Evolutionary conservation across 495 filamentous ascomycete genomes (phyloP), one percentile per base, ranked within the genome.

Genomic region (Mytilinidion resinicola): DNA sequence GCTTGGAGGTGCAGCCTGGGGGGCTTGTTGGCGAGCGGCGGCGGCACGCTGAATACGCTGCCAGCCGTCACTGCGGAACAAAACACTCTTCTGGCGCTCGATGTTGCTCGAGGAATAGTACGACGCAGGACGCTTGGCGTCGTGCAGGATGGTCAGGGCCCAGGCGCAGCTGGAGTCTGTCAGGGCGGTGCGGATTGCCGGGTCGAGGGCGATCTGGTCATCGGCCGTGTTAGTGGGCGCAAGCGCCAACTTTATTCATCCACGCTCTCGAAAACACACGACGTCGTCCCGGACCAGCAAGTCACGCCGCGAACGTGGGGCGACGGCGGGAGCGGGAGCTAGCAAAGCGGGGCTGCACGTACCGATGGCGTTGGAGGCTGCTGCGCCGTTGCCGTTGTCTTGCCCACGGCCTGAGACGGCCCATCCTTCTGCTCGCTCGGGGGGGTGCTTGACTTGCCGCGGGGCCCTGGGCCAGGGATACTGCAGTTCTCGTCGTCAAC

Each of bases 91-190:
- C 15, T 21, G 33, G 8, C 17, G 21, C 9, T 30, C 46, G 33
- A 33, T 30, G 57, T 51, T 58, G 12, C 33, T 53, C 9, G 46
- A 62, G 17, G 46, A 9, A 9, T 49, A 6, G 14, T 21, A 49
- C 1, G 46, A 21, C 0, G 33, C 17, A 0, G 9, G 46, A 30
- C 7, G 12, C 8, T 49, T 59, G 11, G 12, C 12, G 17, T 49
- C 17, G 46, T 49, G 17, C 46, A 49, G 14, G 21, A 49, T 20
- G 19, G 46, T 25, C 17, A 49, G 12, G 46, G 21, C 46, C 21
- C 21, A 49, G 14, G 46, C 46, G 8, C 6, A 30, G 25, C 25
- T 6, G 25, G 25, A 30, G 25, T 30, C 25, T 2, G 25, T 6
- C 25, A 30, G 25, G 25, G 25, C 25, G 3, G 2, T 30, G 2